These are phyloP conservation scores for Cladophialophora chaetospira DNA, from an alignment of 2,329 filamentous ascomycete species.

Conservation along the genomic window DNA sequence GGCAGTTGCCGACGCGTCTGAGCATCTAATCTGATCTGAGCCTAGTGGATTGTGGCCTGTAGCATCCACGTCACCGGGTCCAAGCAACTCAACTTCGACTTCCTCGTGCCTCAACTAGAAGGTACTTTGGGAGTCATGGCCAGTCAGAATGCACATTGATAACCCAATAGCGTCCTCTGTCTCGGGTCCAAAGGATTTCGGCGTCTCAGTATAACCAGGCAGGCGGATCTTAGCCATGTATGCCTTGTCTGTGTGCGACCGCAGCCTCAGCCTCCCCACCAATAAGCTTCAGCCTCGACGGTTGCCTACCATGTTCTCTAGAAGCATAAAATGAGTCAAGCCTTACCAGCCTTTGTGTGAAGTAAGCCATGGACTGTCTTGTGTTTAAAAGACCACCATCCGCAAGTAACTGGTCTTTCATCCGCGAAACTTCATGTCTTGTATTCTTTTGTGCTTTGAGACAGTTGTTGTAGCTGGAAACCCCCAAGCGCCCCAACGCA, in stretches of 20 bases:
- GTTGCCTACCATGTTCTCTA: neutral
- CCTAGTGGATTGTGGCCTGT: neutral
- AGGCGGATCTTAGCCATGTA: neutral
- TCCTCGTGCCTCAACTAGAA: neutral
- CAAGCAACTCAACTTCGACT: neutral
- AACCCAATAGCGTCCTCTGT: neutral
- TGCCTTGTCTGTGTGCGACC: neutral
- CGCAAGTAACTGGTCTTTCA: neutral
- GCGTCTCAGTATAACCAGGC: neutral
- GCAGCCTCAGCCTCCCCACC: conserved; percentile 1
- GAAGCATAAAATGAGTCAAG: conserved; percentile 5
- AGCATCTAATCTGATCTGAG: neutral
- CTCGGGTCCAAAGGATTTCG: neutral
- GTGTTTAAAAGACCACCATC: neutral
- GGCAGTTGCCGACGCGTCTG: conserved; percentile 3
- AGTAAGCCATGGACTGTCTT: too few relatives aligned
- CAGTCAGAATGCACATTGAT: neutral
- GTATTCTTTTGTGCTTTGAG: neutral
- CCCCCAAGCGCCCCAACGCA: neutral
- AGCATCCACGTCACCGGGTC: too few relatives aligned
- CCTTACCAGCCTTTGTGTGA: neutral
- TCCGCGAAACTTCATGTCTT: neutral
- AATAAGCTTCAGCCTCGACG: neutral
- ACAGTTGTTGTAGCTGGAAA: neutral
- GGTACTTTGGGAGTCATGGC: conserved; percentile 3